These are phyloP conservation scores for Diaporthe sp. DNA, from an alignment of 2,329 filamentous ascomycete genomes.

Conservation along the genomic window DNA sequence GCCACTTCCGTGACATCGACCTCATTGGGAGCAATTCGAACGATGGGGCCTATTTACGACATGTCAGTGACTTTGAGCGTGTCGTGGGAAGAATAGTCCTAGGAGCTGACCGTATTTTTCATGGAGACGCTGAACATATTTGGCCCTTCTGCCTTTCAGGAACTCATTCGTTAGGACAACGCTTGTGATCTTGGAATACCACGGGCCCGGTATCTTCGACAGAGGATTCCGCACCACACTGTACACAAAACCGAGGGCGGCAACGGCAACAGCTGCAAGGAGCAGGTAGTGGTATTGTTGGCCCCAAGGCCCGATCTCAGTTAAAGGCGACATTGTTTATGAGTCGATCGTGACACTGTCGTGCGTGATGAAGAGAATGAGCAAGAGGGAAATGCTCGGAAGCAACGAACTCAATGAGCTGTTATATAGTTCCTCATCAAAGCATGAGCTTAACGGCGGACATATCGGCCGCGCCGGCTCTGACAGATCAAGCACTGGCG, in stretches of 20 bases:
- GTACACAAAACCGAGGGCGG: constrained; percentile 16
- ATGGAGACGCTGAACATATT: constrained; percentile 46
- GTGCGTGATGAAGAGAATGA: neutral
- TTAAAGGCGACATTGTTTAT: constrained; percentile 8
- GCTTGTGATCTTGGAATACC: constrained; percentile 47
- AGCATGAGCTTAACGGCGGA: neutral
- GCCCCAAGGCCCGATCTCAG: neutral
- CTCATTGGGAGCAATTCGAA: constrained; percentile 46
- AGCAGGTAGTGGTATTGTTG: neutral
- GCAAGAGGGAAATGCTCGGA: neutral
- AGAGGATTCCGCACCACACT: constrained; percentile 28
- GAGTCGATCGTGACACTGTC: neutral
- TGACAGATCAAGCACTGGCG: neutral
- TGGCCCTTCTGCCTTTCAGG: constrained; percentile 41
- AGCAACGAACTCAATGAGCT: too few relatives aligned
- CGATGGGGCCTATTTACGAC: constrained; percentile 43
- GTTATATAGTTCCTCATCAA: constrained; percentile 12
- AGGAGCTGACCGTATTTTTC: constrained; percentile 44
- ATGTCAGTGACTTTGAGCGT: neutral
- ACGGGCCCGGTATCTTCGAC: constrained; percentile 45
- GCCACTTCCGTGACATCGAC: constrained; percentile 47
- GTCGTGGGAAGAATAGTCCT: neutral
- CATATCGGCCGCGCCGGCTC: neutral
- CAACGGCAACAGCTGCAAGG: constrained; percentile 15
- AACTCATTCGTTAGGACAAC: constrained; percentile 40